phyloP scores from a whole-genome alignment of 148 eudicot species.

The Camellia japonica region DNA sequence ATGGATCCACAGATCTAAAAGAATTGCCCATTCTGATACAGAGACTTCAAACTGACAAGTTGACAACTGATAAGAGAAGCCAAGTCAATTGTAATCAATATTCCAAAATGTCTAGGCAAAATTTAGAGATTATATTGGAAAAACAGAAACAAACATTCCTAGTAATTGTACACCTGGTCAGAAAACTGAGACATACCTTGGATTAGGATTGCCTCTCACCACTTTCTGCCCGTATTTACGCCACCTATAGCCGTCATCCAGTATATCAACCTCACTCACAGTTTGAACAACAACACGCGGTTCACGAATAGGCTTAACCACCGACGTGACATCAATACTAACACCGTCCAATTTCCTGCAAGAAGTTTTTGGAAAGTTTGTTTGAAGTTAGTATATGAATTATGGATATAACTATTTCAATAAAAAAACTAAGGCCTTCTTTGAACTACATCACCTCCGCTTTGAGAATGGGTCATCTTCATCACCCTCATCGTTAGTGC shows the following conservation, averaged over 20 bases:
- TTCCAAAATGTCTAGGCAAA: neutral
- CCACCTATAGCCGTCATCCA: constrained; percentile 96
- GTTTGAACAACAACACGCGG: constrained; percentile 96
- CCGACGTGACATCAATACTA: constrained; percentile 66
- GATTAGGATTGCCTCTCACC: constrained; percentile 95
- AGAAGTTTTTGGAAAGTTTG: constrained; percentile 14
- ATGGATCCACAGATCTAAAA: neutral
- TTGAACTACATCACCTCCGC: constrained; percentile 53
- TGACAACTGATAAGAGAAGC: neutral
- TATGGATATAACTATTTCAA: neutral
- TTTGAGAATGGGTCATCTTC: constrained; percentile 79
- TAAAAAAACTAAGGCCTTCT: neutral
- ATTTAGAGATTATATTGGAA: neutral
- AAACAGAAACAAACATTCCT: constrained; percentile 16
- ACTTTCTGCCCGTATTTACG: constrained; percentile 98
- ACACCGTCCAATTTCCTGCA: constrained; percentile 78
- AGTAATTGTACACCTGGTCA: neutral
- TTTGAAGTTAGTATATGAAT: neutral
- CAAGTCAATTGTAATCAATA: neutral
- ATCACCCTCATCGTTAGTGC: constrained; percentile 53
- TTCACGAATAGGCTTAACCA: constrained; percentile 93
- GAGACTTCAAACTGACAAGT: neutral
- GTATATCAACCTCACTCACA: constrained; percentile 87
- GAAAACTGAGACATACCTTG: constrained; percentile 51
- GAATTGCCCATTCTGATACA: neutral